Evolutionary conservation across 768 basidiomycete genomes (phyloP).

Genomic region (Dacryopinax spathularia): DNA sequence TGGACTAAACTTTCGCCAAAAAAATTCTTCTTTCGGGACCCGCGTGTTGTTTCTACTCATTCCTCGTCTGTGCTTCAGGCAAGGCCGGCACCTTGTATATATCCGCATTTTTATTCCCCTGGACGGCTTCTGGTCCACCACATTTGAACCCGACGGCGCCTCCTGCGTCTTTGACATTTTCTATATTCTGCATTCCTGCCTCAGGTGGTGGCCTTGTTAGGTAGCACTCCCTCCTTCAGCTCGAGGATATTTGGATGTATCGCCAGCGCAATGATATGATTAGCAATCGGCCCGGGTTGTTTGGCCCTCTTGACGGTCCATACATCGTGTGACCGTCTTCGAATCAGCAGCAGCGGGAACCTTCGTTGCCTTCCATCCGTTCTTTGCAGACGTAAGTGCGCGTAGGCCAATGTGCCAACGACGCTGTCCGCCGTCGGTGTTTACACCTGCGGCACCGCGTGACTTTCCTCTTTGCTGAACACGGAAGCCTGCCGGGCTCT

Average conservation of each 20-base stretch:
- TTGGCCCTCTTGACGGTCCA: no score
- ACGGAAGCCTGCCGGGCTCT: neutral
- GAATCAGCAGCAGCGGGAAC: no score
- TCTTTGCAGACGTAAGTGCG: no score
- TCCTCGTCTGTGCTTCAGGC: neutral
- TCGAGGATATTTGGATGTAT: neutral
- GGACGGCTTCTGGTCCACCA: neutral
- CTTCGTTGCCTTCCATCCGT: no score
- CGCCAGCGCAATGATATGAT: neutral
- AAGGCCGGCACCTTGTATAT: constrained; percentile 1
- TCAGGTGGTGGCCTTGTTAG: neutral
- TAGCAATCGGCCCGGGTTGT: no score
- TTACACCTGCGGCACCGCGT: no score
- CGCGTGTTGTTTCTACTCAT: neutral
- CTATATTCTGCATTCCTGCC: neutral
- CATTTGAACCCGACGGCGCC: neutral
- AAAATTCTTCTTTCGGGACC: neutral
- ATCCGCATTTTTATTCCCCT: neutral
- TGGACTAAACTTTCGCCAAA: neutral
- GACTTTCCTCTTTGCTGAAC: neutral
- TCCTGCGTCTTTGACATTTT: neutral
- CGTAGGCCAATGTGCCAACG: no score
- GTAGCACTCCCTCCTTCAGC: neutral
- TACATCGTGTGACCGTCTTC: no score
- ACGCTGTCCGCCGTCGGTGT: no score